Evolutionary conservation across 495 filamentous ascomycete species (phyloP).

Genomic region (Pseudoneurospora amorphoporcata): DNA sequence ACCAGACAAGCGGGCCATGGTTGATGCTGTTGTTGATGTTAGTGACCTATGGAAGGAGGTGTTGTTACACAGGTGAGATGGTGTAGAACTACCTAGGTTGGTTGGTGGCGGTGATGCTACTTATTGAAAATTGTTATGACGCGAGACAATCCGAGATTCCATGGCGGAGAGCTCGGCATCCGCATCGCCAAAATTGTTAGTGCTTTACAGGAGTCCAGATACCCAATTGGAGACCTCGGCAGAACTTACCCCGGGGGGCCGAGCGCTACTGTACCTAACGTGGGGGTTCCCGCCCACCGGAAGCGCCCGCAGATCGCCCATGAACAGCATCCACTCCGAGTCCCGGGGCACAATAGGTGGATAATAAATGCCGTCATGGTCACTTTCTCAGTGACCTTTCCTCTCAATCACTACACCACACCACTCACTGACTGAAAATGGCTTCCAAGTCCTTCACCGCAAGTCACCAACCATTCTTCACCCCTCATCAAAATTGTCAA

Average conservation of each 20-base stretch:
- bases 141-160: neutral
- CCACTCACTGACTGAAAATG: neutral
- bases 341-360: neutral
- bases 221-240: neutral
- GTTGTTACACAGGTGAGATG: neutral
- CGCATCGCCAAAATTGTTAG: neutral
- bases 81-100: neutral
- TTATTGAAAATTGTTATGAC: neutral
- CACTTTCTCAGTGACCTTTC: neutral
- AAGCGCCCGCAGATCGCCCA: neutral
- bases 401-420: neutral
- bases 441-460: constrained; percentile 17
- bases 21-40: neutral
- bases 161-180: neutral
- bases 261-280: neutral
- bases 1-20: constrained; percentile 53
- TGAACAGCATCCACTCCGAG: neutral
- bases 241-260: neutral
- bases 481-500: too few relatives aligned
- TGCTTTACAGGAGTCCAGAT: too few relatives aligned
- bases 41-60: neutral
- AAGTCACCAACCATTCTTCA: too few relatives aligned
- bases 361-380: neutral
- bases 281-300: neutral
- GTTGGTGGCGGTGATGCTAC: neutral